Conservation (phyloP, 208 protist genomes). For the Trypanosomatidae sp. region DNA sequence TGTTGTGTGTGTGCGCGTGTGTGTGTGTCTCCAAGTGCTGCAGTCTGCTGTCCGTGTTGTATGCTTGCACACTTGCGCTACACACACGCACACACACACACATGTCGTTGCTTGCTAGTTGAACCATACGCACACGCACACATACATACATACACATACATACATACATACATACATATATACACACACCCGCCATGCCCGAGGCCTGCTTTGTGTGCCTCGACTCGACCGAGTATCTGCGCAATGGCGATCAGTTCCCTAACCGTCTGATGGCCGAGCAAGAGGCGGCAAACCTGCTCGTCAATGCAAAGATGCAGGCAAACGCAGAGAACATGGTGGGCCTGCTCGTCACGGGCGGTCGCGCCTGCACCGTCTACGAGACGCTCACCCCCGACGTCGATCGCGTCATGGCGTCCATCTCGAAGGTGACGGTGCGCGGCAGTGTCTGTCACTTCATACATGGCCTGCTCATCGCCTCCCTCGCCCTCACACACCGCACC, state of each 20-base stretch:
- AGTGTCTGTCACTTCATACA: slow-evolving; percentile 80
- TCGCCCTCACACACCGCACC: slow-evolving; percentile 94
- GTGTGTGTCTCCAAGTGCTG: neutral
- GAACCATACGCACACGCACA: neutral
- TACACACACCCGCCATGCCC: slow-evolving; percentile 28
- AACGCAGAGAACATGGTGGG: slow-evolving; percentile 97
- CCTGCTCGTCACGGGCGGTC: slow-evolving; percentile 90
- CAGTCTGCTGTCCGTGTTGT: neutral
- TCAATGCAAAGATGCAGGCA: slow-evolving; percentile 86
- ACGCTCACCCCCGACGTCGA: slow-evolving; percentile 92
- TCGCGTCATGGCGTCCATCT: slow-evolving; percentile 85
- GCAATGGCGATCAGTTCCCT: slow-evolving; percentile 97
- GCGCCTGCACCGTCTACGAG: slow-evolving; percentile 87
- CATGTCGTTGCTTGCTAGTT: neutral
- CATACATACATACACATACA: slow-evolving; percentile 8
- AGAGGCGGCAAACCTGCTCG: slow-evolving; percentile 94
- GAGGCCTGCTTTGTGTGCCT: slow-evolving; percentile 88
- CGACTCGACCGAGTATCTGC: slow-evolving; percentile 97
- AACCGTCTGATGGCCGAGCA: slow-evolving; percentile 91
- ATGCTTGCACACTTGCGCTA: neutral
- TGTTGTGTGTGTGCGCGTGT: neutral
- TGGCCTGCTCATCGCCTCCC: slow-evolving; percentile 87
- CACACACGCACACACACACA: neutral
- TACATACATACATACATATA: slow-evolving; percentile 1
- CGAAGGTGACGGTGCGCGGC: slow-evolving; percentile 81